Conservation (phyloP, 2,329 filamentous ascomycete genomes). For the Gaeumannomyces sp. region DNA sequence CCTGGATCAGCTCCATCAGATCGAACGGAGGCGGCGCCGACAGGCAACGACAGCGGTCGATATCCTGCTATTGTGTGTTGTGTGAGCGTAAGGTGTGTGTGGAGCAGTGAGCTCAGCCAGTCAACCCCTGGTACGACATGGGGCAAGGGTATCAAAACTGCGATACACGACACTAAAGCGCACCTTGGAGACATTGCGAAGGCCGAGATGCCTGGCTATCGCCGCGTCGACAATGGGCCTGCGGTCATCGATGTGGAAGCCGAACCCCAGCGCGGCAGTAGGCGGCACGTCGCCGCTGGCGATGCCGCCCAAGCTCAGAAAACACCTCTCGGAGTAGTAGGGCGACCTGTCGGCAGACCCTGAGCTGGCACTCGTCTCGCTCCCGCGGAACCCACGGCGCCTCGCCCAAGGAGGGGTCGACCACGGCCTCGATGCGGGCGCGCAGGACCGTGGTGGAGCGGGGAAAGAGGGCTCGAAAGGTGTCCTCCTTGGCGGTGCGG, state of each 20-base stretch:
- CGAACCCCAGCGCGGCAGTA: conserved; percentile 43
- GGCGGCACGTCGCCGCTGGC: conserved; percentile 43
- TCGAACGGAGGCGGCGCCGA: neutral
- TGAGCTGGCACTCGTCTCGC: conserved; percentile 42
- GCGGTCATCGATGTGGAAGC: conserved; percentile 38
- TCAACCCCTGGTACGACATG: neutral
- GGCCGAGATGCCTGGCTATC: conserved; percentile 34
- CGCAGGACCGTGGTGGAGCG: neutral
- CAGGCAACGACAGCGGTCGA: neutral
- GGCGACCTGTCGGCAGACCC: conserved; percentile 42
- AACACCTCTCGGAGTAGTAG: conserved; percentile 36
- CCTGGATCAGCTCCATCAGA: conserved; percentile 9
- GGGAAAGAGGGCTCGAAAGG: neutral
- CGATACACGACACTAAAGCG: neutral
- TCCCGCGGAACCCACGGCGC: conserved; percentile 5
- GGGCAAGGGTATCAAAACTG: neutral
- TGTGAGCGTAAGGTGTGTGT: neutral
- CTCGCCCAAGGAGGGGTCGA: neutral
- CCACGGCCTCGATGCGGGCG: neutral
- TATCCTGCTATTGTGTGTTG: neutral
- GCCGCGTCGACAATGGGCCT: conserved; percentile 38
- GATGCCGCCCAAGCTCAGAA: conserved; percentile 44
- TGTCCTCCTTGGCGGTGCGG: neutral
- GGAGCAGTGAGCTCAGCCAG: neutral
- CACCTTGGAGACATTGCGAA: conserved; percentile 17